These are phyloP conservation scores for Termitomyces bulborhizus DNA, from an alignment of 768 basidiomycete species.

Conservation along the genomic window DNA sequence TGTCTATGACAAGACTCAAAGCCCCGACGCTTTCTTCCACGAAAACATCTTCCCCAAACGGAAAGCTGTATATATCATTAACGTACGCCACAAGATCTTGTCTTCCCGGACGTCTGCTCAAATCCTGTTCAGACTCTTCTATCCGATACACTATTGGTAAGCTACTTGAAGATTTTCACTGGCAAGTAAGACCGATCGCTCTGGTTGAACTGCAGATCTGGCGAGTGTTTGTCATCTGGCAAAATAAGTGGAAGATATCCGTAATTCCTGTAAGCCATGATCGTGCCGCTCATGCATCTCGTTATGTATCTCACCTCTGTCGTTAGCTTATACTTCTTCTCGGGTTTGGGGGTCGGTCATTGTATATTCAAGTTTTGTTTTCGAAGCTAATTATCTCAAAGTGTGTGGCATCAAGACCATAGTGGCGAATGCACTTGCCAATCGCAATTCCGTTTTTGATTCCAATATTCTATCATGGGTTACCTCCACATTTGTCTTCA, in stretches of 20 bases:
- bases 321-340: constrained; percentile 16
- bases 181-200: neutral
- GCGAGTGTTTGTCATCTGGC: constrained; percentile 23
- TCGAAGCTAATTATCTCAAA: neutral
- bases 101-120: neutral
- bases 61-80: constrained; percentile 23
- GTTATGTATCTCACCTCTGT: neutral
- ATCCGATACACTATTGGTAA: constrained; percentile 20
- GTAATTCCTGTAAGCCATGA: constrained; percentile 15
- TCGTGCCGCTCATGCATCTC: neutral
- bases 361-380: too few relatives aligned
- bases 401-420: constrained; percentile 22
- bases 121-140: constrained; percentile 15
- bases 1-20: constrained; percentile 12
- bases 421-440: constrained; percentile 7
- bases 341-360: constrained; percentile 16
- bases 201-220: constrained; percentile 14
- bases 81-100: constrained; percentile 12
- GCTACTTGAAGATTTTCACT: neutral
- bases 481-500: constrained; percentile 21
- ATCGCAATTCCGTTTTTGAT: constrained; percentile 18
- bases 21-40: constrained; percentile 15
- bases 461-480: constrained; percentile 19
- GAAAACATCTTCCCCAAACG: constrained; percentile 21
- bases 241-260: constrained; percentile 17